Evolutionary conservation across 176 grass and related monocot genomes (phyloP).

Genomic region (Oryza australiensis): DNA sequence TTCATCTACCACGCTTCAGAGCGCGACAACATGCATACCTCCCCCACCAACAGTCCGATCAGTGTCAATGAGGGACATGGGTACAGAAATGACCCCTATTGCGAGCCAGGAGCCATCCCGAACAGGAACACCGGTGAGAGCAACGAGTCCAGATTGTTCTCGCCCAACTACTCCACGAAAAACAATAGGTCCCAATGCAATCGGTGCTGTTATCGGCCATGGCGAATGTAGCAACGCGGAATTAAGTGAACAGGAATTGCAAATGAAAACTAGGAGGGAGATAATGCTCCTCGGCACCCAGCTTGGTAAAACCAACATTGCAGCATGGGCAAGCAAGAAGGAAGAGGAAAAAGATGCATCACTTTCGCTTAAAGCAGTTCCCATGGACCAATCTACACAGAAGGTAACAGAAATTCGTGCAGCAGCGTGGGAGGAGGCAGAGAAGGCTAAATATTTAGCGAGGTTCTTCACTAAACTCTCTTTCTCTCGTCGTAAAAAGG

Average conservation of each 20-base stretch:
- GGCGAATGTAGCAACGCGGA: constrained; percentile 48
- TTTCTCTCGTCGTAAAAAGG: neutral
- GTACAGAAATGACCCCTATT: constrained; percentile 98
- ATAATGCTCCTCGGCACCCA: constrained; percentile 95
- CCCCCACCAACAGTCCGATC: constrained; percentile 76
- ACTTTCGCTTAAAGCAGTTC: constrained; percentile 49
- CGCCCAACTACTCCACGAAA: constrained; percentile 68
- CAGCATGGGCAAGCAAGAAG: constrained; percentile 93
- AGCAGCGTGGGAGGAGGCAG: constrained; percentile 86
- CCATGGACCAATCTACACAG: constrained; percentile 48
- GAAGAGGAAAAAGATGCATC: constrained; percentile 79
- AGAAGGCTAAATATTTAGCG: constrained; percentile 87
- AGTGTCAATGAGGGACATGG: constrained; percentile 97
- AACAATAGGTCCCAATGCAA: constrained; percentile 41
- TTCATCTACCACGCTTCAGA: constrained; percentile 58
- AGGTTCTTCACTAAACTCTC: constrained; percentile 45
- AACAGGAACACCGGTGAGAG: constrained; percentile 79
- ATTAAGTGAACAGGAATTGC: constrained; percentile 75
- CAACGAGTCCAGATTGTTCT: constrained; percentile 79
- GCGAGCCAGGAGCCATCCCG: constrained; percentile 93
- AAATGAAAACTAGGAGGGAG: constrained; percentile 80
- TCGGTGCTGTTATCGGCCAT: constrained; percentile 30
- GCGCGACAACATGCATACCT: constrained; percentile 57
- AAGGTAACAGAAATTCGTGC: constrained; percentile 68
- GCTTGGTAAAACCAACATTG: constrained; percentile 88